A percentile compares a stretch with the other conserved stretches of the same genome.
phyloP scores from a whole-genome alignment of 108 stramenopile genomes.

The Discostella pseudostelligera region DNA sequence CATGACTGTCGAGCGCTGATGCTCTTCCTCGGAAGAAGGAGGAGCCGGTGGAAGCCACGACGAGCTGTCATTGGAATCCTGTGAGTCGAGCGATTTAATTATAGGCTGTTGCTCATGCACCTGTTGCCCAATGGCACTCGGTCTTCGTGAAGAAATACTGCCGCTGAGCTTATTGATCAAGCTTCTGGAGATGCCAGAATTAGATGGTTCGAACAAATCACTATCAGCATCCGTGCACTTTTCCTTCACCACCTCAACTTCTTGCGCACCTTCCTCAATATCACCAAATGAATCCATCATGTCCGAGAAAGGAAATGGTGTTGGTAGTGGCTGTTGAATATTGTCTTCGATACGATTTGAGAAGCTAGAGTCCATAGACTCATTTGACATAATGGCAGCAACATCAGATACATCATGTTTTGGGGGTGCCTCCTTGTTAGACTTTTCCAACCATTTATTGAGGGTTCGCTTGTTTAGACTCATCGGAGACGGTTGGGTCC shows the following conservation, averaged over 20 bases:
- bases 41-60: conserved; percentile 8
- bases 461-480: conserved; percentile 15
- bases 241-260: conserved; percentile 36
- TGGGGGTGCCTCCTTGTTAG: neutral
- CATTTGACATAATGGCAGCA: conserved; percentile 11
- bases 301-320: conserved; percentile 7
- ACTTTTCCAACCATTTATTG: conserved; percentile 37
- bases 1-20: neutral
- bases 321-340: neutral
- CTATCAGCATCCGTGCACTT: conserved; percentile 36
- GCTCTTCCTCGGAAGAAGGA: neutral
- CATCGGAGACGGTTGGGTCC: conserved; percentile 4
- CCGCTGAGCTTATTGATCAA: conserved; percentile 11
- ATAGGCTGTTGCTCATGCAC: neutral
- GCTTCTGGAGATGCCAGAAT: conserved; percentile 12
- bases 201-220: conserved; percentile 29
- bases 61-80: conserved; percentile 25
- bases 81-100: conserved; percentile 16
- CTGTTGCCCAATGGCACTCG: neutral
- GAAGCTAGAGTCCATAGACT: neutral
- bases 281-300: conserved; percentile 25
- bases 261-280: conserved; percentile 6
- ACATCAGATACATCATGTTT: conserved; percentile 24
- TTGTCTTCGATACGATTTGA: neutral
- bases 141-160: neutral